Conservation (phyloP, 2,329 filamentous ascomycete species). For the Ramularia endophylla region DNA sequence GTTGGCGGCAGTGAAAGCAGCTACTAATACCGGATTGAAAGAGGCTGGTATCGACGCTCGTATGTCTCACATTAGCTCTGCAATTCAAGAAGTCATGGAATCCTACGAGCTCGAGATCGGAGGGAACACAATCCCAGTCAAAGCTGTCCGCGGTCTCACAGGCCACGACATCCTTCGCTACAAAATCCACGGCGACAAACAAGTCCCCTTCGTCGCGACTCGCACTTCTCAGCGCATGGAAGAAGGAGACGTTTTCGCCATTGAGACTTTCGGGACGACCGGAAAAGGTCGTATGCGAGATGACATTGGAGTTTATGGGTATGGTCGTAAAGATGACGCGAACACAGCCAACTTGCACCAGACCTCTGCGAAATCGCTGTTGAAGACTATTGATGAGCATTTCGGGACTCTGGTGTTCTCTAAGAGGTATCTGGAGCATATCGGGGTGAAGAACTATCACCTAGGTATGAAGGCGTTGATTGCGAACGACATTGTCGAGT, state of each 20-base stretch:
- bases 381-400: slow-evolving; percentile 92
- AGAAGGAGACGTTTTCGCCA: slow-evolving; percentile 90
- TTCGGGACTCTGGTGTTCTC: slow-evolving; percentile 92
- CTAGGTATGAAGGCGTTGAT: slow-evolving; percentile 86
- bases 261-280: slow-evolving; percentile 93
- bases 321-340: slow-evolving; percentile 67
- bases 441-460: slow-evolving; percentile 94
- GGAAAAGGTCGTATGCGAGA: slow-evolving; percentile 83
- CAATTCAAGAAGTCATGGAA: slow-evolving; percentile 89
- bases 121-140: slow-evolving; percentile 71
- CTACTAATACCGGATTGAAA: slow-evolving; percentile 69
- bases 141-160: slow-evolving; percentile 79
- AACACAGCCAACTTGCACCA: slow-evolving; percentile 70
- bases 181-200: slow-evolving; percentile 88
- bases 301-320: slow-evolving; percentile 83
- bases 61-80: slow-evolving; percentile 75
- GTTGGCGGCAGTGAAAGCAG: slow-evolving; percentile 59
- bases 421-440: slow-evolving; percentile 79
- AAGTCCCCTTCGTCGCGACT: slow-evolving; percentile 87
- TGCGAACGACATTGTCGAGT: slow-evolving; percentile 74
- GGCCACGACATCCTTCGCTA: slow-evolving; percentile 87
- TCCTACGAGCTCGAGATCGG: slow-evolving; percentile 83
- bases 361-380: slow-evolving; percentile 74
- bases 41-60: slow-evolving; percentile 90
- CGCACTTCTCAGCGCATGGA: slow-evolving; percentile 93